Evolutionary conservation across 257 asterid genomes (phyloP), one percentile per base, ranked within the genome.

Genomic region (Solanum sitiens): DNA sequence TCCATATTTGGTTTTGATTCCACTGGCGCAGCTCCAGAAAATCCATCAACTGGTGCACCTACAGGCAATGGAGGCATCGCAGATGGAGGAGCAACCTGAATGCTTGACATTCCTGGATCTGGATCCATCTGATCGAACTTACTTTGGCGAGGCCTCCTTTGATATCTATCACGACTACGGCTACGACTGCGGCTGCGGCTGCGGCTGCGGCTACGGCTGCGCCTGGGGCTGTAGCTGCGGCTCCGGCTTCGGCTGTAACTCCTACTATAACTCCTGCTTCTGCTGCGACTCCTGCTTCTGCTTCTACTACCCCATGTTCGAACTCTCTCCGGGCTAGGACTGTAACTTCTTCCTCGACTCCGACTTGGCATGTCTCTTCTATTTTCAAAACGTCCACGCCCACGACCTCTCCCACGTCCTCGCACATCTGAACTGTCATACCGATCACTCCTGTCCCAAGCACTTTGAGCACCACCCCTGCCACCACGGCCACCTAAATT

Each of bases 371-470:
- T 87, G 30, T 94, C 98, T 87, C 98, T 92, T 87, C 99, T 91
- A 84, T 95, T 96, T 88, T 94, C 98, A 88, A 95, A 95, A 30
- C 96, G 90, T 11, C 98, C 98, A 65, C 96, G 90, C 11, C 98
- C 98, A 37, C 94, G 90, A 23, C 98, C 97, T 21, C 97, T 88
- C 27, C 98, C 98, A 84, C 95, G 95, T 56, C 98, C 99, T 65
- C 95, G 92, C 23, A 85, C 92, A 59, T 94, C 98, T 32, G 90
- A 76, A 75, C 84, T 89, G 86, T 90, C 92, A 87, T 91, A 91
- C 37, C 98, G 95, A 4, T 93, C 98, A 83, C 93, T 95, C 89
- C 99, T 91, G 80, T 94, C 99, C 95, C 96, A 93, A 73, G 94
- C 94, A 16, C 94, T 92, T 56, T 92, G 92, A 16, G 94, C 94